phyloP scores from a whole-genome alignment of 805 yeast genomes.

The Yarrowia divulgata region DNA sequence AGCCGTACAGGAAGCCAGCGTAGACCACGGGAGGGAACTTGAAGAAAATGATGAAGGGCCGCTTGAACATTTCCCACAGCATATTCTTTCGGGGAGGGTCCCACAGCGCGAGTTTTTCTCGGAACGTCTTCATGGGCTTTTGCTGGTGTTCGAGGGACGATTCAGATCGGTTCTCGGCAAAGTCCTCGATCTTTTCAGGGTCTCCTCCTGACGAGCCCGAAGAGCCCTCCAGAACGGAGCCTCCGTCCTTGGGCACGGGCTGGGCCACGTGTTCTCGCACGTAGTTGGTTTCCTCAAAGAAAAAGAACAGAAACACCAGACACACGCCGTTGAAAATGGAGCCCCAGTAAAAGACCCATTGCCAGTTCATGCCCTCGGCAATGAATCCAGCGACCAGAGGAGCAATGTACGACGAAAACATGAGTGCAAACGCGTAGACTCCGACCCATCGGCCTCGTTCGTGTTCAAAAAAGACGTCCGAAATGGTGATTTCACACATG shows the following conservation, averaged over 20 bases:
- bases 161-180: neutral
- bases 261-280: conserved; percentile 35
- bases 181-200: conserved; percentile 4
- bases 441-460: conserved; percentile 78
- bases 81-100: conserved; percentile 30
- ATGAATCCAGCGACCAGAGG: conserved; percentile 34
- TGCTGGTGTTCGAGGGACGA: conserved; percentile 23
- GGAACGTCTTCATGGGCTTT: conserved; percentile 33
- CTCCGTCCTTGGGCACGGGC: neutral
- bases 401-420: conserved; percentile 36
- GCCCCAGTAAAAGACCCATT: conserved; percentile 41
- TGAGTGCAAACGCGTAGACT: conserved; percentile 71
- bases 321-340: conserved; percentile 40
- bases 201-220: neutral
- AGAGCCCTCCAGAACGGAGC: conserved; percentile 5
- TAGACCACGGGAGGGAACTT: conserved; percentile 38
- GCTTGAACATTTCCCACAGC: conserved; percentile 38
- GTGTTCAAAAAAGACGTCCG: conserved; percentile 80
- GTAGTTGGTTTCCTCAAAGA: conserved; percentile 40
- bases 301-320: conserved; percentile 35
- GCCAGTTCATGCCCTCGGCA: conserved; percentile 38
- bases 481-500: conserved; percentile 66
- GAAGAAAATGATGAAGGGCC: conserved; percentile 34
- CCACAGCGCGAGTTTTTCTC: conserved; percentile 36
- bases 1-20: conserved; percentile 36